A percentile compares a stretch with the other conserved stretches of the same genome.
phyloP scores from a whole-genome alignment of 371 early-diverging fungal genomes.

The Apophysomyces variabilis region DNA sequence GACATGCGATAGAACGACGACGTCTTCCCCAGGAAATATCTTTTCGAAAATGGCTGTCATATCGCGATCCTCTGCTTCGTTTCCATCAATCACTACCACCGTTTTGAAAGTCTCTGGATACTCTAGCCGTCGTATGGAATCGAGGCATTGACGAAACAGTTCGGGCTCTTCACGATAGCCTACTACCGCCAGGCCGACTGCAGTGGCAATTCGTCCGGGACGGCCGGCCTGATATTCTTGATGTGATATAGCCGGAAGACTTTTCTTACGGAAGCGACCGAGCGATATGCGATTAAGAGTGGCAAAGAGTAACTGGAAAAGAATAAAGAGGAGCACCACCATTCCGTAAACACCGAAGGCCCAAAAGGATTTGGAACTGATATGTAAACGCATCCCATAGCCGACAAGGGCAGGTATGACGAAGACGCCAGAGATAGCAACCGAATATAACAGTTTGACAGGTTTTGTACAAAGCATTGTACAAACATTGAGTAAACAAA shows the following conservation, averaged over 20 bases:
- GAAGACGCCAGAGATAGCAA: constrained; percentile 44
- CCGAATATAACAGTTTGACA: constrained; percentile 46
- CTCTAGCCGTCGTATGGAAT: constrained; percentile 53
- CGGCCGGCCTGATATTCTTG: constrained; percentile 1
- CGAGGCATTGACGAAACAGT: constrained; percentile 59
- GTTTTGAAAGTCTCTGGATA: constrained; percentile 61
- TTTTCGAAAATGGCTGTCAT: constrained; percentile 65
- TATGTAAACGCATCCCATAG: constrained; percentile 39
- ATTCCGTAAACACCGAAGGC: constrained; percentile 51
- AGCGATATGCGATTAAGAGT: constrained; percentile 41
- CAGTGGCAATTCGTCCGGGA: constrained; percentile 27
- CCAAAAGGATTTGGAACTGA: constrained; percentile 35
- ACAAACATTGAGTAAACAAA: not conserved
- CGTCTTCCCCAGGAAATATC: constrained; percentile 53
- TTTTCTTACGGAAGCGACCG: constrained; percentile 18
- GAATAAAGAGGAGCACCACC: constrained; percentile 45
- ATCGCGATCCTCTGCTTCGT: constrained; percentile 60
- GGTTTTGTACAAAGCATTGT: constrained; percentile 43
- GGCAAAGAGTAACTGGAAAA: constrained; percentile 47
- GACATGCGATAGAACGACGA: constrained; percentile 51
- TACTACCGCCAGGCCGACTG: constrained; percentile 55
- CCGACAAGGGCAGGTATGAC: constrained; percentile 51
- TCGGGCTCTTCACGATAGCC: constrained; percentile 69
- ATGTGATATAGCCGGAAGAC: constrained; percentile 16
- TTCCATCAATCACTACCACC: constrained; percentile 65